Percentiles rank a stretch among this genome's conserved stretches.
Conservation (phyloP, 139 green algal genomes). For the Closterium sp. region DNA sequence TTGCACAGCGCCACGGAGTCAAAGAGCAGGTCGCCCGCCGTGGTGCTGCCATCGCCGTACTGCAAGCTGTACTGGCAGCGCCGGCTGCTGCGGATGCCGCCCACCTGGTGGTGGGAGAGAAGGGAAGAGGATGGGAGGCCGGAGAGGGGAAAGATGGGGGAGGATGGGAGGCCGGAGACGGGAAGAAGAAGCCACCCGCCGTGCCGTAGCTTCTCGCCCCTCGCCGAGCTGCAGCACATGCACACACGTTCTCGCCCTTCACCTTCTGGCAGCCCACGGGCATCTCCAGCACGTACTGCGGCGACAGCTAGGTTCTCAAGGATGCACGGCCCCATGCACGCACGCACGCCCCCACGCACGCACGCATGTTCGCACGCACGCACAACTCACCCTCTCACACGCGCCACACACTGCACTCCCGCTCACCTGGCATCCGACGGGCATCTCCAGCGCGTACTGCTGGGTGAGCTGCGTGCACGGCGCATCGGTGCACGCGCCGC, state of each 20-base stretch:
- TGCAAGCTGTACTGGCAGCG: not conserved
- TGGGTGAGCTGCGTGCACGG: not conserved
- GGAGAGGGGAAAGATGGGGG: not conserved
- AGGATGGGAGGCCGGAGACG: not conserved
- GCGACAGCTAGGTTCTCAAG: too few species aligned
- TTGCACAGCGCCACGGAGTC: not conserved
- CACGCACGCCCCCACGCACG: too few species aligned
- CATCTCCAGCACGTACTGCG: too few species aligned
- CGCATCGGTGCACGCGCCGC: not conserved
- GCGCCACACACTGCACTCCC: too few species aligned
- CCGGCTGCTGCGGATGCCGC: not conserved
- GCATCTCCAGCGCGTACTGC: not conserved
- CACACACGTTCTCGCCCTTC: too few species aligned
- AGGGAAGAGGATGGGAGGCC: not conserved
- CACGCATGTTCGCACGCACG: too few species aligned
- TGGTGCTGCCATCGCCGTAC: slow-evolving; percentile 13
- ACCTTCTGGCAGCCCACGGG: too few species aligned
- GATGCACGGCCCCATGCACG: too few species aligned
- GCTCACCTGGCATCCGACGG: not conserved
- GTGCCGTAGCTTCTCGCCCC: too few species aligned
- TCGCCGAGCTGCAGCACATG: too few species aligned
- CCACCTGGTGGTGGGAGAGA: not conserved
- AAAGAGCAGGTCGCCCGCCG: not conserved
- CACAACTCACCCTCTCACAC: too few species aligned
- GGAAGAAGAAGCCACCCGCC: too few species aligned